Evolutionary conservation across 306 rosid species (phyloP).

Genomic region (Crataegus laevigata): DNA sequence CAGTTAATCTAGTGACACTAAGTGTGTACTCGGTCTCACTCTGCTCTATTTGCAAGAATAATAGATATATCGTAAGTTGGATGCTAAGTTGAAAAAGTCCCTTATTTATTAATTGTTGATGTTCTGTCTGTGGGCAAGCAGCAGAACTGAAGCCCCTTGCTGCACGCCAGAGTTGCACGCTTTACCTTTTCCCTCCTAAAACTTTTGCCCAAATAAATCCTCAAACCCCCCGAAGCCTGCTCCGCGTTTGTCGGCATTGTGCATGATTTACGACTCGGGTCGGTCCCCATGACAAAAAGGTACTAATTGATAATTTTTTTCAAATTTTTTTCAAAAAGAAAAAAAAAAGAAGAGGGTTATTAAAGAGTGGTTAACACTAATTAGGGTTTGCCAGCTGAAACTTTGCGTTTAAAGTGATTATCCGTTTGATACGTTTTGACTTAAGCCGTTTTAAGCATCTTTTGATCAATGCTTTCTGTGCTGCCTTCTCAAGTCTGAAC

Average conservation of each 20-base stretch:
- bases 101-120: too few species aligned
- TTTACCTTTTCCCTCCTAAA: background rate
- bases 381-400: background rate
- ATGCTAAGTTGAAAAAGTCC: too few species aligned
- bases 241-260: constrained; percentile 8
- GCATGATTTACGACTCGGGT: background rate
- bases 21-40: too few species aligned
- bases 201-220: background rate
- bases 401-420: background rate
- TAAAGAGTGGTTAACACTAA: background rate
- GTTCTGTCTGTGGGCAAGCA: background rate
- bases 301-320: too few species aligned
- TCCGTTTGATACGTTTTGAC: background rate
- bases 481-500: constrained; percentile 4
- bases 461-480: background rate
- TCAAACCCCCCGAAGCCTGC: constrained; percentile 5
- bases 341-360: too few species aligned
- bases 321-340: too few species aligned
- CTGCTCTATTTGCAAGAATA: too few species aligned
- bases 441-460: background rate
- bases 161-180: background rate
- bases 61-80: too few species aligned
- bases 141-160: background rate
- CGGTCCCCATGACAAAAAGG: background rate
- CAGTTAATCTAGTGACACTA: too few species aligned